A percentile compares a stretch with the other conserved stretches of the same genome.
Conservation (phyloP, 805 yeast genomes). For the Nadsonia fulvescens region DNA sequence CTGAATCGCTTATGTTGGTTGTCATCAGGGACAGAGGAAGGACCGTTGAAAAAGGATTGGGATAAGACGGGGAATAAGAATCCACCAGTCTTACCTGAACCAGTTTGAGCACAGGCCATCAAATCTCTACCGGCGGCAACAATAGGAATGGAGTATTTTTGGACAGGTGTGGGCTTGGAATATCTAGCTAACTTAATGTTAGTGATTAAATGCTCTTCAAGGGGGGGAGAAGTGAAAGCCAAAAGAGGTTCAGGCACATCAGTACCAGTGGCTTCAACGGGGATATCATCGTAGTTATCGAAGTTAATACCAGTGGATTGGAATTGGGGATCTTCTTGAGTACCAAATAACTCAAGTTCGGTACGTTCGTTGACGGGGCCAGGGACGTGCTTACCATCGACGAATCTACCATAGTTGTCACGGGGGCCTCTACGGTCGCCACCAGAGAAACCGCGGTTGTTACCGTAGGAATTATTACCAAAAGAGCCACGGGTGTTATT, state of each 20-base stretch:
- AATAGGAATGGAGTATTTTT: constrained; percentile 83
- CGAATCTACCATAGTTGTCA: constrained; percentile 61
- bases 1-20: constrained; percentile 8
- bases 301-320: constrained; percentile 96
- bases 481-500: constrained; percentile 16
- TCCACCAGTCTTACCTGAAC: constrained; percentile 99
- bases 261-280: constrained; percentile 94
- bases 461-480: constrained; percentile 16
- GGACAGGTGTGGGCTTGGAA: constrained; percentile 92
- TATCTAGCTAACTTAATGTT: constrained; percentile 81
- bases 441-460: constrained; percentile 17
- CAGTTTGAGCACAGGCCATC: constrained; percentile 97
- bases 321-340: constrained; percentile 44
- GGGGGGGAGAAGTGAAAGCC: constrained; percentile 79
- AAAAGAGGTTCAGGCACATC: constrained; percentile 87
- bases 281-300: constrained; percentile 96
- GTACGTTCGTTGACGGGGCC: constrained; percentile 49
- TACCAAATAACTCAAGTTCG: constrained; percentile 75
- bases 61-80: constrained; percentile 94
- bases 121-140: constrained; percentile 78
- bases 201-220: constrained; percentile 69
- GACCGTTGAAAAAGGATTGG: constrained; percentile 78
- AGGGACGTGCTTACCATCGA: constrained; percentile 75
- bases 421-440: constrained; percentile 19
- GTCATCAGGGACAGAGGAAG: constrained; percentile 31